Conservation (phyloP, 805 yeast species). For the Suhomyces vadensis region DNA sequence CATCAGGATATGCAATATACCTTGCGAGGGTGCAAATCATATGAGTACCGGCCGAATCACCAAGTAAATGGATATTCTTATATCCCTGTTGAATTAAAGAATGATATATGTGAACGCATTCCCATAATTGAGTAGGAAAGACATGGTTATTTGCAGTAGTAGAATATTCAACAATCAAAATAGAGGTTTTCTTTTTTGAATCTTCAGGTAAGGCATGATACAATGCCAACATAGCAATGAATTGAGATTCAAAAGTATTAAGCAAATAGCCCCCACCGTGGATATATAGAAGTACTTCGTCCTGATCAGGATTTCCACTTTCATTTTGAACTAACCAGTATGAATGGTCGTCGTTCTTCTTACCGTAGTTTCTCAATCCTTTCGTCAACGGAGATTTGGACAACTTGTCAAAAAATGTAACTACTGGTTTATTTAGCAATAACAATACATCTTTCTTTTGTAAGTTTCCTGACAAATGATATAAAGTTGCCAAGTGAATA, state of each 20-base stretch:
- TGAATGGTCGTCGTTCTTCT: constrained; percentile 13
- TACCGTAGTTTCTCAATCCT: constrained; percentile 15
- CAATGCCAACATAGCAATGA: constrained; percentile 24
- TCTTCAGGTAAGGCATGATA: constrained; percentile 21
- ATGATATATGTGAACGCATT: constrained; percentile 17
- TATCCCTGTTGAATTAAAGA: constrained; percentile 17
- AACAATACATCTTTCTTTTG: constrained; percentile 22
- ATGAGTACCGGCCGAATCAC: constrained; percentile 24
- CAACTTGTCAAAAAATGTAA: constrained; percentile 17
- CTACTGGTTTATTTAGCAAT: constrained; percentile 24
- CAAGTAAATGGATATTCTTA: constrained; percentile 17
- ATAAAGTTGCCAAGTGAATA: constrained; percentile 26
- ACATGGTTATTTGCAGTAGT: constrained; percentile 20
- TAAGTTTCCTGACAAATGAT: constrained; percentile 27
- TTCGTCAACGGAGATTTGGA: constrained; percentile 13
- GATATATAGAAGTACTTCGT: constrained; percentile 21
- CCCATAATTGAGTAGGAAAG: constrained; percentile 28
- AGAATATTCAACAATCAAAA: constrained; percentile 26
- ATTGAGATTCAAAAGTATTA: constrained; percentile 23
- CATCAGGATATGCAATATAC: constrained; percentile 33
- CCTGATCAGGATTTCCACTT: constrained; percentile 7
- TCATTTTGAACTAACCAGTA: constrained; percentile 17
- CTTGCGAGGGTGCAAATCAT: constrained; percentile 16
- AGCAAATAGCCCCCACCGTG: constrained; percentile 31
- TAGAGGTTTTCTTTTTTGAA: constrained; percentile 16